Conservation (phyloP, 768 basidiomycete species). For the Trametes meyenii region DNA sequence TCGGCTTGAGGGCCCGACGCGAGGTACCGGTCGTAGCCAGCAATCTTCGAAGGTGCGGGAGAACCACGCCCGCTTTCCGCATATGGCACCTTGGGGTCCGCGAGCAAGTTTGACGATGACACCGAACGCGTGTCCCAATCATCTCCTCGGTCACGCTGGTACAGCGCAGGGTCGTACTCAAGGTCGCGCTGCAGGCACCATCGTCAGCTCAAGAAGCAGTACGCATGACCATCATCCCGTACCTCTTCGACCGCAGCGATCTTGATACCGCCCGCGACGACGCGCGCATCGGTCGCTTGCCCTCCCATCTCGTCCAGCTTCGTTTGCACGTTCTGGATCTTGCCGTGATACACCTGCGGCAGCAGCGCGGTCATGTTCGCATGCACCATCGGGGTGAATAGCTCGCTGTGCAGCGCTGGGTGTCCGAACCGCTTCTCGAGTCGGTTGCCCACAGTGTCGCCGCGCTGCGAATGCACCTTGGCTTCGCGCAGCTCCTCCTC, state of each 20-base stretch:
- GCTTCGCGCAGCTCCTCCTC: conserved; percentile 73
- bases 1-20: conserved; percentile 47
- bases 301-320: conserved; percentile 79
- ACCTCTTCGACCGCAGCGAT: conserved; percentile 84
- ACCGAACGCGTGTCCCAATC: conserved; percentile 89
- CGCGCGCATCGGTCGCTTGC: conserved; percentile 70
- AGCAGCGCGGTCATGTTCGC: conserved; percentile 83
- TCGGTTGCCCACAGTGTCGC: conserved; percentile 70
- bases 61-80: conserved; percentile 44
- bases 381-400: conserved; percentile 89
- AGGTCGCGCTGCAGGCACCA: conserved; percentile 54
- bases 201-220: neutral
- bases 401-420: conserved; percentile 83
- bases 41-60: conserved; percentile 39
- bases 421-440: conserved; percentile 94
- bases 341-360: conserved; percentile 75
- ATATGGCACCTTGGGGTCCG: conserved; percentile 43
- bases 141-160: conserved; percentile 82
- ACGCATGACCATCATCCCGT: conserved; percentile 6
- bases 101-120: conserved; percentile 57
- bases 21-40: conserved; percentile 63
- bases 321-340: conserved; percentile 62
- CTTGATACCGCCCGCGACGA: conserved; percentile 77
- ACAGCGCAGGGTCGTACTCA: conserved; percentile 80
- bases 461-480: conserved; percentile 77